These are phyloP conservation scores for Rhododendron simsii DNA, from an alignment of 148 eudicot genomes.

Conservation along the genomic window DNA sequence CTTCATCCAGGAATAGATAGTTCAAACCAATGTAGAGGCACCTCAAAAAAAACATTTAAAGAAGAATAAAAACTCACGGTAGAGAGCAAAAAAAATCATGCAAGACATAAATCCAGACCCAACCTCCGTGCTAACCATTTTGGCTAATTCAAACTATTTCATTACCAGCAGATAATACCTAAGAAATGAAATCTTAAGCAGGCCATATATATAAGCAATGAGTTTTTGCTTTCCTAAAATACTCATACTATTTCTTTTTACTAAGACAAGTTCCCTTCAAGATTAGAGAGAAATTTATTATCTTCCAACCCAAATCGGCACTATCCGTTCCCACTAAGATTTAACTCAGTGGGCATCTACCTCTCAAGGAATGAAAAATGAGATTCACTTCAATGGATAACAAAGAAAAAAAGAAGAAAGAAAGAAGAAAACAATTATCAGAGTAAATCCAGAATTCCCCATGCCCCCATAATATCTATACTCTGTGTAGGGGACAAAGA, in stretches of 20 bases:
- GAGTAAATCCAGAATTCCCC: background rate
- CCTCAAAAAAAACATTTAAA: background rate
- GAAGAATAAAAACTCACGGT: background rate
- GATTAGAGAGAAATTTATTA: background rate
- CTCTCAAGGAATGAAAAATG: background rate
- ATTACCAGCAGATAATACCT: background rate
- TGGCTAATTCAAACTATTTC: background rate
- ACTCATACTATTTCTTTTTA: background rate
- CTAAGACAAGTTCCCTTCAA: background rate
- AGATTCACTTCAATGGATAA: background rate
- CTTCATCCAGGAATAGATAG: background rate
- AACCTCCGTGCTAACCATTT: background rate
- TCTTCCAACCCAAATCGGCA: background rate
- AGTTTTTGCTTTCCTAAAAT: background rate
- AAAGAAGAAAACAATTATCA: background rate
- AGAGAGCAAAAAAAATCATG: background rate
- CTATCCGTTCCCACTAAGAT: background rate
- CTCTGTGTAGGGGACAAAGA: background rate
- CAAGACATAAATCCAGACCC: background rate
- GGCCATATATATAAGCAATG: background rate
- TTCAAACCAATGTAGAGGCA: background rate
- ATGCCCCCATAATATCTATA: background rate
- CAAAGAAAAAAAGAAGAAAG: background rate
- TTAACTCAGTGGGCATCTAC: background rate
- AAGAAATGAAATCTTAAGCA: background rate